Evolutionary conservation across 257 asterid species (phyloP).

Genomic region (Misopates orontium): DNA sequence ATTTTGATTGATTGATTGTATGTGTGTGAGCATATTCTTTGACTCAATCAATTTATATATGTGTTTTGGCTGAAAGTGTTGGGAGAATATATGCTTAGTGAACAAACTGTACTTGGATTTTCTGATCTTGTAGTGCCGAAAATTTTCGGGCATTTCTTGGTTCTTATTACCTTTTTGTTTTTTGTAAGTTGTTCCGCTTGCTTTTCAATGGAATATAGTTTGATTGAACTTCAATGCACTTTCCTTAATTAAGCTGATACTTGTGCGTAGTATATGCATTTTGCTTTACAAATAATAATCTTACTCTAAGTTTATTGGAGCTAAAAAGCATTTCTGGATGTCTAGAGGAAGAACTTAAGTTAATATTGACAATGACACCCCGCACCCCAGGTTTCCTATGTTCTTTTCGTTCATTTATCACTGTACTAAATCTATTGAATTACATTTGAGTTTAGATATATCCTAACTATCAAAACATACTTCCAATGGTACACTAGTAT

Average conservation of each 20-base stretch:
- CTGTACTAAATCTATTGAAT: neutral
- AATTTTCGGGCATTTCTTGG: conserved; percentile 38
- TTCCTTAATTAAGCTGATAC: conserved; percentile 14
- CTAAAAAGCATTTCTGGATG: conserved; percentile 17
- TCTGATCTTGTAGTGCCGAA: too few relatives aligned
- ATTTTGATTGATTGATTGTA: too few relatives aligned
- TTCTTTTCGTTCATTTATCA: conserved; percentile 5
- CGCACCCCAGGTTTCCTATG: too few relatives aligned
- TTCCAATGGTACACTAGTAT: too few relatives aligned
- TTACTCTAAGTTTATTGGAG: neutral
- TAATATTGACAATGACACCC: neutral
- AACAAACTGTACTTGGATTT: too few relatives aligned
- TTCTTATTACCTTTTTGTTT: conserved; percentile 19
- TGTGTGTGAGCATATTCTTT: conserved; percentile 29
- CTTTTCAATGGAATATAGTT: conserved; percentile 2
- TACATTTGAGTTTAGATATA: neutral
- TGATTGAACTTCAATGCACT: conserved; percentile 21
- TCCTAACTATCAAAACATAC: neutral
- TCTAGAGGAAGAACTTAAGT: neutral
- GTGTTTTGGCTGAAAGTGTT: conserved; percentile 34
- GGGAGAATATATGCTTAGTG: conserved; percentile 37
- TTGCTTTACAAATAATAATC: neutral
- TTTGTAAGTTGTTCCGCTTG: neutral
- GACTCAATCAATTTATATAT: conserved; percentile 22
- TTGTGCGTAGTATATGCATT: conserved; percentile 12